Evolutionary conservation across 257 asterid genomes (phyloP).

Genomic region (Solanum bukasovii): DNA sequence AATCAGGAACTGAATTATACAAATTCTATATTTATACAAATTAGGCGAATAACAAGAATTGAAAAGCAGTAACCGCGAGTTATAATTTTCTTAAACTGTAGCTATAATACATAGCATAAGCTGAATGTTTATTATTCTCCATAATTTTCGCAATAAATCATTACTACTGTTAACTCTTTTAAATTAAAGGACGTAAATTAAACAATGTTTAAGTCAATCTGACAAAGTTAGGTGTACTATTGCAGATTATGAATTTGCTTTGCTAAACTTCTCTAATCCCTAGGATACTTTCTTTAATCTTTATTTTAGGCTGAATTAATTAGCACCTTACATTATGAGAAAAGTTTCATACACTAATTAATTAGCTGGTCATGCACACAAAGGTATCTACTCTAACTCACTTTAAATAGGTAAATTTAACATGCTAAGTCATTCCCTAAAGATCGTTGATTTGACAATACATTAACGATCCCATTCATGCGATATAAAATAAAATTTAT

Average conservation of each 20-base stretch:
- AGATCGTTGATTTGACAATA: neutral
- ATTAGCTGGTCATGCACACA: conserved; percentile 4
- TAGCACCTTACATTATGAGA: conserved; percentile 13
- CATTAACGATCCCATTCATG: neutral
- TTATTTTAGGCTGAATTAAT: neutral
- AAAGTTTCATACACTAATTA: conserved; percentile 3
- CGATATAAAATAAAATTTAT: neutral
- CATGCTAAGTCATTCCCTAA: neutral
- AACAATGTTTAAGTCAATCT: conserved; percentile 1
- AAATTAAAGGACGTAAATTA: neutral
- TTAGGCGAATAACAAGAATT: too few relatives aligned
- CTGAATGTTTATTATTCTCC: too few relatives aligned
- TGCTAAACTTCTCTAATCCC: conserved; percentile 33
- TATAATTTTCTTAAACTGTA: too few relatives aligned
- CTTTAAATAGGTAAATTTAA: neutral
- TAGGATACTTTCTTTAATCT: conserved; percentile 8
- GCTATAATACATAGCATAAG: too few relatives aligned
- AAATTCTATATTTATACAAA: too few relatives aligned
- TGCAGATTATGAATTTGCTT: conserved; percentile 2
- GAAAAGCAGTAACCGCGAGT: fast-evolving
- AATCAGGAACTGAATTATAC: too few relatives aligned
- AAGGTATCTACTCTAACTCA: neutral
- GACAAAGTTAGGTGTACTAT: conserved; percentile 13
- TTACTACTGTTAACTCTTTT: neutral
- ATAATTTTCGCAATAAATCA: neutral